Base-by-base conservation (phyloP, 2,329 filamentous ascomycete species). In the Penicillium fuscoglaucum region DNA sequence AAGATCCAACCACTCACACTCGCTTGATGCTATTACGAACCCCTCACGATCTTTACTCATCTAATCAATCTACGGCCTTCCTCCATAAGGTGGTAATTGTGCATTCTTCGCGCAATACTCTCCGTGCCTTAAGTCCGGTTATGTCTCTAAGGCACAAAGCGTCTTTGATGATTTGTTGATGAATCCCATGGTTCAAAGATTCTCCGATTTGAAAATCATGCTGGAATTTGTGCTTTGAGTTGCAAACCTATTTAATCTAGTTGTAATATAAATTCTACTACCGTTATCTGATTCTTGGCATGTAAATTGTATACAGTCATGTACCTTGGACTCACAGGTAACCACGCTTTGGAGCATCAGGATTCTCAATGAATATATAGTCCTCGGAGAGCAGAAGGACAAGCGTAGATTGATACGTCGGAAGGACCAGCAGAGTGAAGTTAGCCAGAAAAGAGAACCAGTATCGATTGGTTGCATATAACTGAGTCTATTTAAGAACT, bases 191-290 rank as follows among this genome's bases (percentile, higher is more conserved):
- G 28, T 59, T 46, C 39, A 57, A 58, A 43, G 40, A 37, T 57
- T 57, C 37, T 44, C 39, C 13, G 35, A 46, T 44, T 37, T 35
- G 40, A 53, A 39, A 19, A 40, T 47, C 28, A 43, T 46, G 33
- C 28, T 15, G 44, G 35, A 39, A 48, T 41, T 41, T 55, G 49
- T 48, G 50, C 26, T 41, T 40, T 17, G 41, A 6, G 26, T 46
- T 50, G 17, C 33, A 24, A 50, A 24, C 28, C 41, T 58, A 57
- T 37, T 39, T 62, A 63, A 58, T 58, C 45, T 61, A 61, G 57
- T 58, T 66, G 64, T 67, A 67, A 67, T 67, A 66, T 66, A 67
- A 66, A 63, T 31, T 58, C 44, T 50, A 52, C 52, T 57, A 31
- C 40, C 12, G 9, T 26, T 44, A 29, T 10, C 17, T 49, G 41